Conservation (phyloP, 345 rosid species). For the Jatropha curcas region DNA sequence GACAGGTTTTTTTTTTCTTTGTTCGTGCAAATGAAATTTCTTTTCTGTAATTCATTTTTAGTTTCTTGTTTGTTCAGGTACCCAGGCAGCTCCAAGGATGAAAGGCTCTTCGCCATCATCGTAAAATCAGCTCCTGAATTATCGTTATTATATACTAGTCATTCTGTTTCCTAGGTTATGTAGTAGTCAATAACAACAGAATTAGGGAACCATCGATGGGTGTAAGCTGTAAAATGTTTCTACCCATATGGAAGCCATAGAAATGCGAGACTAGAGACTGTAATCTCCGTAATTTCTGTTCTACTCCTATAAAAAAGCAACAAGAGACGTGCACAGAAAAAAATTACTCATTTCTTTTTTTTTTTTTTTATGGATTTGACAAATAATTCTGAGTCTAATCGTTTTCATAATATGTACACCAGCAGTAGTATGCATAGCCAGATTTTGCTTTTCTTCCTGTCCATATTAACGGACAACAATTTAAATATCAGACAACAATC, state of each 20-base stretch:
- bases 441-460: neutral
- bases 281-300: too few species aligned
- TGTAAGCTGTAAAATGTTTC: neutral
- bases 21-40: neutral
- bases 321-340: neutral
- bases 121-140: neutral
- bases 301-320: neutral
- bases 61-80: neutral
- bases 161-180: too few species aligned
- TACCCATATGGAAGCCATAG: too few species aligned
- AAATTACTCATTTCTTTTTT: neutral
- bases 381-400: neutral
- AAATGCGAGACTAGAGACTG: too few species aligned
- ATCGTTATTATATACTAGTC: too few species aligned
- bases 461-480: too few species aligned
- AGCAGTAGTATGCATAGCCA: neutral
- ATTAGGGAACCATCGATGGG: neutral
- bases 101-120: slow-evolving; percentile 4
- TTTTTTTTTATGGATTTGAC: neutral
- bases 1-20: too few species aligned
- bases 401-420: neutral
- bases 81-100: slow-evolving; percentile 15
- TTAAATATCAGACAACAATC: slow-evolving; percentile 18
- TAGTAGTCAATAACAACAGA: neutral
- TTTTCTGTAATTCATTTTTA: neutral